Conservation (phyloP, 2,329 filamentous ascomycete genomes). For the Pestalotiopsis sp. region DNA sequence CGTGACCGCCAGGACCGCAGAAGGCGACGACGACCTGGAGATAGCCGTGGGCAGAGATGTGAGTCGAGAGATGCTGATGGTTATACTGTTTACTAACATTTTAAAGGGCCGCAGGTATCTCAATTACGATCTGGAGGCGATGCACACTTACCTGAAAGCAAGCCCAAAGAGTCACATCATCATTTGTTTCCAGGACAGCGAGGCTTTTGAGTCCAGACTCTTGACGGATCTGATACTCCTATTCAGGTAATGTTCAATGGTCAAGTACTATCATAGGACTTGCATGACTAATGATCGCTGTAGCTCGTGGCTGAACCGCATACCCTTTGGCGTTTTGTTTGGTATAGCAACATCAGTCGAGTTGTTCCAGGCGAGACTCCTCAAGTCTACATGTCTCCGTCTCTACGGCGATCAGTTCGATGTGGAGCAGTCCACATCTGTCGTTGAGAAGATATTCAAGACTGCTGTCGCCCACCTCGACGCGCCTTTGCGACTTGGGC, state of each 20-base stretch:
- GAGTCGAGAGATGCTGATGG: not conserved
- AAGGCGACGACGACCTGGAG: slow-evolving; percentile 59
- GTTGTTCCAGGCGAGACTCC: slow-evolving; percentile 73
- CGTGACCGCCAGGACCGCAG: slow-evolving; percentile 49
- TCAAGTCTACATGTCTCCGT: slow-evolving; percentile 68
- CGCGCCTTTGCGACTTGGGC: slow-evolving; percentile 63
- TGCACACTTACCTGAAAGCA: slow-evolving; percentile 61
- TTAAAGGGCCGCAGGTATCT: slow-evolving; percentile 65
- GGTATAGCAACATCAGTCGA: slow-evolving; percentile 83
- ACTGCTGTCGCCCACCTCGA: slow-evolving; percentile 62
- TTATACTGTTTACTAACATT: slow-evolving; percentile 18
- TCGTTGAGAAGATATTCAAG: slow-evolving; percentile 74
- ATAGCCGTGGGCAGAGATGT: slow-evolving; percentile 50
- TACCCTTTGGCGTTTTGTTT: slow-evolving; percentile 77
- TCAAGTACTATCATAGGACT: not conserved
- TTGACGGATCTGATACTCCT: slow-evolving; percentile 72
- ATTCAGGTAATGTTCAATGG: slow-evolving; percentile 56
- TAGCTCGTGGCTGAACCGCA: slow-evolving; percentile 71
- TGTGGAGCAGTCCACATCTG: slow-evolving; percentile 71
- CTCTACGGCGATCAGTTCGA: slow-evolving; percentile 76
- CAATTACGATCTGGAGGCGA: slow-evolving; percentile 77
- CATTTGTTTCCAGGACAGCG: slow-evolving; percentile 78
- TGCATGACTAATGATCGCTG: not conserved
- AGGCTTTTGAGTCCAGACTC: slow-evolving; percentile 76
- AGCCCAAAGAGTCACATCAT: slow-evolving; percentile 63